These are phyloP conservation scores for Furcasterigmium sp. DNA, from an alignment of 2,329 filamentous ascomycete species.

Conservation along the genomic window DNA sequence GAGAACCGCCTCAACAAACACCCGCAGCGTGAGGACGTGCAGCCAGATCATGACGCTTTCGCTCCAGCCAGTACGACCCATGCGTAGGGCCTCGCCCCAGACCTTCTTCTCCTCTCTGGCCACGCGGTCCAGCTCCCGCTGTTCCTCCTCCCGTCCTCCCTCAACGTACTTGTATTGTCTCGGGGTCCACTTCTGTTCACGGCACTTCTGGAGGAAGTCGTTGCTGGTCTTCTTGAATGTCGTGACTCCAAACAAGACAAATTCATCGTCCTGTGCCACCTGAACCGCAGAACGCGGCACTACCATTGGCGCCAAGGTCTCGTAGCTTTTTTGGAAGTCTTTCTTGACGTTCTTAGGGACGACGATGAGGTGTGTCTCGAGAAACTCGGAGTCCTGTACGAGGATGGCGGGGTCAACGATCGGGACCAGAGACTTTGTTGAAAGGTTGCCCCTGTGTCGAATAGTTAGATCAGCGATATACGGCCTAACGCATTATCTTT, in stretches of 20 bases:
- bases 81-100: constrained; percentile 83
- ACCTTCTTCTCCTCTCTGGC: constrained; percentile 83
- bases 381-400: constrained; percentile 88
- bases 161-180: constrained; percentile 91
- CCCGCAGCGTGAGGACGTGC: constrained; percentile 82
- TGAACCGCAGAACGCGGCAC: constrained; percentile 82
- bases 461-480: constrained; percentile 9
- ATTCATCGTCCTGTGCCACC: constrained; percentile 83
- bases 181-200: constrained; percentile 91
- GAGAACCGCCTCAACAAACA: constrained; percentile 97
- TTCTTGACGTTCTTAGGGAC: constrained; percentile 77
- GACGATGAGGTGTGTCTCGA: constrained; percentile 91
- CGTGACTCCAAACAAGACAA: constrained; percentile 80
- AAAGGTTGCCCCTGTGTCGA: constrained; percentile 70
- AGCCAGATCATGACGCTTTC: constrained; percentile 96
- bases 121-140: constrained; percentile 77
- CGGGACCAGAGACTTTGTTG: constrained; percentile 88
- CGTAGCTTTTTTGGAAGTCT: constrained; percentile 85
- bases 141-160: constrained; percentile 84
- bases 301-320: constrained; percentile 84
- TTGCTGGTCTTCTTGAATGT: constrained; percentile 86
- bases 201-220: constrained; percentile 87
- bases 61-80: constrained; percentile 89
- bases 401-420: constrained; percentile 77
- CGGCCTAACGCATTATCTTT: not conserved